Base-by-base conservation (phyloP, 108 stramenopile genomes). In the Nannochloropsis gaditana region DNA sequence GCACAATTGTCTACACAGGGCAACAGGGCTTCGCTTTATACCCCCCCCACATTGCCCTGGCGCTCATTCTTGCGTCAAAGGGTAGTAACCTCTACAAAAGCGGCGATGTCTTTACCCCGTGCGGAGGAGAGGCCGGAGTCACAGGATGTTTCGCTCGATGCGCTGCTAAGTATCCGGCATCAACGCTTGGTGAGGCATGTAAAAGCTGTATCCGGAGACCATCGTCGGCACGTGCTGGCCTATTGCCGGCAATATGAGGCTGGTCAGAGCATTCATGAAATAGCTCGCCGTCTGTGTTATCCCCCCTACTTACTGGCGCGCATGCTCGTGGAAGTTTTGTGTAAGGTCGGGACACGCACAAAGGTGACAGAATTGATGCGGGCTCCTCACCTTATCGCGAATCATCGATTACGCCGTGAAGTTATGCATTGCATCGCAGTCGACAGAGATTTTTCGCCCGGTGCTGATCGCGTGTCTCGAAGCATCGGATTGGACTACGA, bases 291-390 rank as follows among this genome's bases (percentile, higher is more conserved):
- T n/a, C 2, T 73, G 8, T n/a, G 59, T 15, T 73, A 73, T n/a
- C 59, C 59, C 19, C 59, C 59, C 59, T 73, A 73, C 59, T 73
- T 73, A 6, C 59, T 73, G 59, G 59, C 59, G 59, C 59, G 59
- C 15, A 73, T 73, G 59, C 59, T 73, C 59, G 59, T 73, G n/a
- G 59, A 73, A 73, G 59, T n/a, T n/a, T 73, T 73, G 59, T 73
- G 59, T n/a, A 15, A 6, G n/a, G 59, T 73, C 2, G 59, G 2
- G n/a, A 6, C 59, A 73, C 59, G 59, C 19, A 15, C 15, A 73
- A 73, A 73, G n/a, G 59, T 73, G 19, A 73, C 59, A n/a, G 59
- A 73, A 73, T 73, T 73, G 59, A 73, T 73, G 59, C 59, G 59
- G 59, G 59, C 59, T n/a, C 59, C 59, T 15, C 59, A 73, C 59